Evolutionary conservation across 352 stramenopile genomes (phyloP).

Genomic region (Phytopythium oedochilum): DNA sequence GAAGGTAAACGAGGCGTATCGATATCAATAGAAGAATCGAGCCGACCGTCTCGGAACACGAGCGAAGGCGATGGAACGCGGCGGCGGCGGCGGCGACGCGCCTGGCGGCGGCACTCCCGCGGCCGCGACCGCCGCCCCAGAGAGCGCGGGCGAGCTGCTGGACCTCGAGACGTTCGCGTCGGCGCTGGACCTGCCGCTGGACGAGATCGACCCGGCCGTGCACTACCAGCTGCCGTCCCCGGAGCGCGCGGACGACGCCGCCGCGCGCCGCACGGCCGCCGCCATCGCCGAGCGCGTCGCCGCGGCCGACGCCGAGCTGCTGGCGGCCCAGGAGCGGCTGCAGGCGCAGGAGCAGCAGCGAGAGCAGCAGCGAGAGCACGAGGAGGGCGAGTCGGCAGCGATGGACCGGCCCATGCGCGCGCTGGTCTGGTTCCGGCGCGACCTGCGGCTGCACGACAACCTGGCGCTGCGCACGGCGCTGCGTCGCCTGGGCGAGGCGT

Average conservation of each 20-base stretch:
- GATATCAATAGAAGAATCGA: background rate
- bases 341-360: background rate
- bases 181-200: conserved; percentile 25
- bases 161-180: conserved; percentile 33
- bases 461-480: conserved; percentile 83
- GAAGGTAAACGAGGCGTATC: too few relatives aligned
- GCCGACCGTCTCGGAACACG: conserved; percentile 4
- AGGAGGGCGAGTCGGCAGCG: conserved; percentile 1
- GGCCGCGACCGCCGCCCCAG: background rate
- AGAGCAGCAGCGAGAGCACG: conserved; percentile 1
- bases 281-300: conserved; percentile 4
- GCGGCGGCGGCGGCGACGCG: background rate
- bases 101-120: background rate
- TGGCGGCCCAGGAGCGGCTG: conserved; percentile 1
- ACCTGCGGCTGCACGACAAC: conserved; percentile 96
- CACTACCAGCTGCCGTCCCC: conserved; percentile 11
- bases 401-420: conserved; percentile 28
- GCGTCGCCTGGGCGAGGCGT: conserved; percentile 3
- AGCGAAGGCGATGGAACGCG: conserved; percentile 5
- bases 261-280: background rate
- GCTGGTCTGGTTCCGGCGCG: conserved; percentile 94
- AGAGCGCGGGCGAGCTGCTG: conserved; percentile 22
- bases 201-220: conserved; percentile 32
- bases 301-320: conserved; percentile 1
- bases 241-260: background rate